phyloP scores from a whole-genome alignment of 2,329 filamentous ascomycete genomes.

The Apiospora phragmitis region DNA sequence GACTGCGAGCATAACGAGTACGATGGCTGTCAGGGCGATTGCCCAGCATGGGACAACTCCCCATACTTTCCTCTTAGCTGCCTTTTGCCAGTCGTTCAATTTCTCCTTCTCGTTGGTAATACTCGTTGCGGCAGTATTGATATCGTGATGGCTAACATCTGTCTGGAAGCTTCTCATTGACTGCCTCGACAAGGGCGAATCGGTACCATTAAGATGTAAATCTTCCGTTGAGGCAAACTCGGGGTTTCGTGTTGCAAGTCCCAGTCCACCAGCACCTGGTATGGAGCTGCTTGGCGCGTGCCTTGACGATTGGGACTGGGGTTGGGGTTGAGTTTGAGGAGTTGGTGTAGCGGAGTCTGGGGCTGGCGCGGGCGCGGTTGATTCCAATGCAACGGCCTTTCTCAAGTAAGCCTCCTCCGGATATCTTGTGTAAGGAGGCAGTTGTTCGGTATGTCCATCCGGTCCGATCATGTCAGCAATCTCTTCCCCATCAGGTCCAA shows the following conservation, averaged over 20 bases:
- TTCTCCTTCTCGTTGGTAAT: constrained; percentile 49
- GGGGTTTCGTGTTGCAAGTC: constrained; percentile 60
- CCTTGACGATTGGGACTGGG: constrained; percentile 10
- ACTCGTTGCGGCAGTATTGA: constrained; percentile 46
- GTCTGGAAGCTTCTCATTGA: constrained; percentile 54
- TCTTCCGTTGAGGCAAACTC: constrained; percentile 63
- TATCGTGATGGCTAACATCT: constrained; percentile 53
- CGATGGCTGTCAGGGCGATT: constrained; percentile 49
- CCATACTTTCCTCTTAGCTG: constrained; percentile 56
- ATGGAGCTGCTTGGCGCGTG: constrained; percentile 32
- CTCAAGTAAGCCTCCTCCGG: constrained; percentile 69
- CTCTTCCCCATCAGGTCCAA: constrained; percentile 82
- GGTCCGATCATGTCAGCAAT: constrained; percentile 83
- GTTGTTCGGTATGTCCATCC: constrained; percentile 84
- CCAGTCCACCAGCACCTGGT: constrained; percentile 61
- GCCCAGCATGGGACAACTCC: constrained; percentile 64
- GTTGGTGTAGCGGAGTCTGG: constrained; percentile 14
- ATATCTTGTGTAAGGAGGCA: constrained; percentile 90
- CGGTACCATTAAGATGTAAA: constrained; percentile 34
- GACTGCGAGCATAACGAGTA: constrained; percentile 53
- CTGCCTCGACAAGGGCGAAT: constrained; percentile 48
- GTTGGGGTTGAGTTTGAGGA: constrained; percentile 16
- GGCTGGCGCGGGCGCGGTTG: constrained; percentile 5
- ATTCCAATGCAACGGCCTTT: constrained; percentile 44
- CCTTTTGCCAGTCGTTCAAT: constrained; percentile 51